Conservation (phyloP, 805 yeast genomes). For the Suhomyces prunicola region DNA sequence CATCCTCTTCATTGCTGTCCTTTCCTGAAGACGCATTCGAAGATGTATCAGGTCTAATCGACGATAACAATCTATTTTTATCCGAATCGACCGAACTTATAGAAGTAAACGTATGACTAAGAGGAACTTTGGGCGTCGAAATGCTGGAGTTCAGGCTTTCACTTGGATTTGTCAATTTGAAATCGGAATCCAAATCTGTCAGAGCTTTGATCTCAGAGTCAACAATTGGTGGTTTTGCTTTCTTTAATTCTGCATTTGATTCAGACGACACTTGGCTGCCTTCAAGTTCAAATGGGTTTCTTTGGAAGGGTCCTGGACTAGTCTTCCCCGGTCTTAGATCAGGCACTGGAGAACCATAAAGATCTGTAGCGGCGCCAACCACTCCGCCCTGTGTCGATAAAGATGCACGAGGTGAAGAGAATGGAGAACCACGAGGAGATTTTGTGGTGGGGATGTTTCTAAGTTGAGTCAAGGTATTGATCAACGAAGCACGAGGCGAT, state of each 20-base stretch:
- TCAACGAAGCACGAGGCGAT: conserved; percentile 40
- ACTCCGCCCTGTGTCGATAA: conserved; percentile 31
- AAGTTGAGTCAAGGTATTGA: conserved; percentile 39
- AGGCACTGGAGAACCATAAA: conserved; percentile 16
- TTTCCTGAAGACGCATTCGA: conserved; percentile 4
- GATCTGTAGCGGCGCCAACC: conserved; percentile 8
- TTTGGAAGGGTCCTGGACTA: neutral
- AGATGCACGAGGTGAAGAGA: conserved; percentile 49
- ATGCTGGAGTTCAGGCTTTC: neutral
- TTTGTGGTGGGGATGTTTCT: conserved; percentile 34
- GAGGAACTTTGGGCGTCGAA: neutral
- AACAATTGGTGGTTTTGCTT: neutral
- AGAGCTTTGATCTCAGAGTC: neutral
- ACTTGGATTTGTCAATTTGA: neutral
- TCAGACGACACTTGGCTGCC: neutral
- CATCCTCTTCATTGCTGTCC: conserved; percentile 8
- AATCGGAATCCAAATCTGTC: neutral
- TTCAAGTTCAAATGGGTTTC: neutral
- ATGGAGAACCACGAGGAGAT: conserved; percentile 39
- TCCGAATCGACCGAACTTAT: neutral
- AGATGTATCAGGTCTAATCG: conserved; percentile 5
- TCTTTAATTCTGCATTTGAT: neutral
- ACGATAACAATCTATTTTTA: conserved; percentile 6
- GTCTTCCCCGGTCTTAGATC: conserved; percentile 14
- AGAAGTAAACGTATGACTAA: neutral